Conservation (phyloP, 441 rosid genomes). For the Pelargonium myrrhifolium region DNA sequence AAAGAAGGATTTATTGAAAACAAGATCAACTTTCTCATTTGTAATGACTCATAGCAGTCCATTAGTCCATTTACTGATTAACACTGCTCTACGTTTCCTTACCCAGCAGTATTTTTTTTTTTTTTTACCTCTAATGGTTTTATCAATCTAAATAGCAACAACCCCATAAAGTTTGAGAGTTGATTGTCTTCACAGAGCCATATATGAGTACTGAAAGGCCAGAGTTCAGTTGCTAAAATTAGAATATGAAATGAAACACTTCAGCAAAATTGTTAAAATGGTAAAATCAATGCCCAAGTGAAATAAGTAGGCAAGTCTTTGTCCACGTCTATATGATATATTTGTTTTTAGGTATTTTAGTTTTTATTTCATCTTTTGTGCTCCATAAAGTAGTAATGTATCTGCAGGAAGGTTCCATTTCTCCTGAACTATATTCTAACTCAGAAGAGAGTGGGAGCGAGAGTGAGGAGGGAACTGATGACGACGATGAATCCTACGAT, state of each 20-base stretch:
- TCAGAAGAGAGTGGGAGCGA: slow-evolving; percentile 76
- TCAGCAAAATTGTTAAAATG: neutral
- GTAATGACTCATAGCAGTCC: neutral
- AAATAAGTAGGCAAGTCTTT: neutral
- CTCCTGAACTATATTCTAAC: slow-evolving; percentile 77
- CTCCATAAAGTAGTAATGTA: slow-evolving; percentile 22
- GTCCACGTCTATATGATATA: neutral
- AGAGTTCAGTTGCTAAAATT: neutral
- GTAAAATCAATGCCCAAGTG: neutral
- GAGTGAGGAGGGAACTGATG: slow-evolving; percentile 78
- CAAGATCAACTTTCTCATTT: neutral
- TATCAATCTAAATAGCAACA: slow-evolving; percentile 1
- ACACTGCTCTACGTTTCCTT: neutral
- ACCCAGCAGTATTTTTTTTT: neutral
- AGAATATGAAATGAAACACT: neutral
- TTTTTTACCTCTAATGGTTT: neutral
- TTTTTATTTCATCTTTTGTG: slow-evolving; percentile 18
- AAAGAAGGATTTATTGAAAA: neutral
- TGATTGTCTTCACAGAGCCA: neutral
- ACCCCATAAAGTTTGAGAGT: slow-evolving; percentile 3
- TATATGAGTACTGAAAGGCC: slow-evolving; percentile 1
- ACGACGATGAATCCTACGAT: slow-evolving; percentile 74
- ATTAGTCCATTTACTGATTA: neutral
- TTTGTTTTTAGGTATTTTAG: neutral
- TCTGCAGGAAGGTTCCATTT: slow-evolving; percentile 65